A percentile compares a stretch with the other conserved stretches of the same genome.
Evolutionary conservation across 2,329 filamentous ascomycete genomes (phyloP).

Genomic region (Diaporthe destruens): DNA sequence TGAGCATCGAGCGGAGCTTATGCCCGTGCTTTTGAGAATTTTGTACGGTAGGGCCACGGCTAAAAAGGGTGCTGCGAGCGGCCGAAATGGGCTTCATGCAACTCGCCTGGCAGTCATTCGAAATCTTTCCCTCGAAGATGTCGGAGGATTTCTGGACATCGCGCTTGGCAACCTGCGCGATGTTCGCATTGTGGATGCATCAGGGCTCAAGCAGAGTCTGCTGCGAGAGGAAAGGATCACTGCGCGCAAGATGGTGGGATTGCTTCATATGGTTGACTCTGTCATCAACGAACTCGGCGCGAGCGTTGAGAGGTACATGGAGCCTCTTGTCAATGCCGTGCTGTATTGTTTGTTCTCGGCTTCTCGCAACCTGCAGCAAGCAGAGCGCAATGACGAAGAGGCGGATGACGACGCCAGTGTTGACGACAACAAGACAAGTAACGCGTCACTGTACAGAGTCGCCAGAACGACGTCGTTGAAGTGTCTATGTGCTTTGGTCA

Average conservation of each 20-base stretch:
- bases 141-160: slow-evolving; percentile 86
- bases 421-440: slow-evolving; percentile 57
- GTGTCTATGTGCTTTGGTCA: slow-evolving; percentile 83
- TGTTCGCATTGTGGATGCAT: slow-evolving; percentile 68
- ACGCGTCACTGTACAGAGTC: slow-evolving; percentile 72
- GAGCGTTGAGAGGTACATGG: slow-evolving; percentile 76
- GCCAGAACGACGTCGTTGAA: slow-evolving; percentile 82
- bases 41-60: slow-evolving; percentile 92
- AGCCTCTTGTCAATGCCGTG: slow-evolving; percentile 79
- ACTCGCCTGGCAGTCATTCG: slow-evolving; percentile 86
- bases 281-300: slow-evolving; percentile 87
- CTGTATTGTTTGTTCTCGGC: slow-evolving; percentile 84
- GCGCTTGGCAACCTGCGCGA: slow-evolving; percentile 78
- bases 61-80: slow-evolving; percentile 80
- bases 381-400: slow-evolving; percentile 54
- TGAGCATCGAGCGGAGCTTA: slow-evolving; percentile 78
- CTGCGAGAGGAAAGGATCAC: slow-evolving; percentile 72
- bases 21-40: slow-evolving; percentile 88
- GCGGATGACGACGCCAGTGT: slow-evolving; percentile 49
- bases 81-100: slow-evolving; percentile 83
- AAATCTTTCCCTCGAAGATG: slow-evolving; percentile 78
- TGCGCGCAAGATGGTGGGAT: slow-evolving; percentile 85
- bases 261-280: slow-evolving; percentile 90
- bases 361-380: slow-evolving; percentile 60
- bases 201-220: slow-evolving; percentile 61